Conservation (phyloP, 2,329 filamentous ascomycete genomes). For the Dothideomycetes sp. region DNA sequence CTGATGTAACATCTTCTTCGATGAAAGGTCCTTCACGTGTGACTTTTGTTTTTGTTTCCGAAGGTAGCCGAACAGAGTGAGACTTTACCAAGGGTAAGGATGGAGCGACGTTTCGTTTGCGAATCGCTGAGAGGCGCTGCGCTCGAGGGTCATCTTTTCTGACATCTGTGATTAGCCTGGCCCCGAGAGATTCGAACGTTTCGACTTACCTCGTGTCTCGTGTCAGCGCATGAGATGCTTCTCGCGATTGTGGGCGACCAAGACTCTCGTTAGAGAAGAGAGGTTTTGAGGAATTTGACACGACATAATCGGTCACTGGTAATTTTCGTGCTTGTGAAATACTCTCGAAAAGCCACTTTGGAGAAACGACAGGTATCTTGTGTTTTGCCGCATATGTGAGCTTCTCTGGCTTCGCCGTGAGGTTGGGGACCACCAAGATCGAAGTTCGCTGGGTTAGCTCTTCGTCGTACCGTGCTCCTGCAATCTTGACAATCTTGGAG, state of each 20-base stretch:
- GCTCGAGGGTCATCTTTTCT: slow-evolving; percentile 13
- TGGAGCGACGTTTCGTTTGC: slow-evolving; percentile 24
- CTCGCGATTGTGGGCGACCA: not conserved
- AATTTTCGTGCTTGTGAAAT: not conserved
- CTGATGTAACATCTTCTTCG: slow-evolving; percentile 18
- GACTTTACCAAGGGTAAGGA: slow-evolving; percentile 18
- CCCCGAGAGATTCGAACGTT: not conserved
- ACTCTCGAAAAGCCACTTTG: slow-evolving; percentile 62
- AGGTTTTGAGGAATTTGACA: not conserved
- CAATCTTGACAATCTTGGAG: slow-evolving; percentile 62
- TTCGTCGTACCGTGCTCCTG: slow-evolving; percentile 74
- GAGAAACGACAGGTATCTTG: slow-evolving; percentile 69
- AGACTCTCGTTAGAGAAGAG: not conserved
- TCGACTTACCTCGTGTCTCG: slow-evolving; percentile 1
- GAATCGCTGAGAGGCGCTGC: slow-evolving; percentile 24
- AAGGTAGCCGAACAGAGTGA: not conserved
- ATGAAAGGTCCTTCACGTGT: slow-evolving; percentile 19
- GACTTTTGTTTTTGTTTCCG: not conserved
- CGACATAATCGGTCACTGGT: not conserved
- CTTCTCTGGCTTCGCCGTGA: slow-evolving; percentile 57
- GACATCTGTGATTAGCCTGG: slow-evolving; percentile 4
- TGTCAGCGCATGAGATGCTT: not conserved
- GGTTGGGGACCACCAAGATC: slow-evolving; percentile 57
- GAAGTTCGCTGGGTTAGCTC: slow-evolving; percentile 62
- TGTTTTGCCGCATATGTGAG: slow-evolving; percentile 65